Base-by-base conservation (phyloP, 768 basidiomycete genomes). In the Ephemerocybe angulata region DNA sequence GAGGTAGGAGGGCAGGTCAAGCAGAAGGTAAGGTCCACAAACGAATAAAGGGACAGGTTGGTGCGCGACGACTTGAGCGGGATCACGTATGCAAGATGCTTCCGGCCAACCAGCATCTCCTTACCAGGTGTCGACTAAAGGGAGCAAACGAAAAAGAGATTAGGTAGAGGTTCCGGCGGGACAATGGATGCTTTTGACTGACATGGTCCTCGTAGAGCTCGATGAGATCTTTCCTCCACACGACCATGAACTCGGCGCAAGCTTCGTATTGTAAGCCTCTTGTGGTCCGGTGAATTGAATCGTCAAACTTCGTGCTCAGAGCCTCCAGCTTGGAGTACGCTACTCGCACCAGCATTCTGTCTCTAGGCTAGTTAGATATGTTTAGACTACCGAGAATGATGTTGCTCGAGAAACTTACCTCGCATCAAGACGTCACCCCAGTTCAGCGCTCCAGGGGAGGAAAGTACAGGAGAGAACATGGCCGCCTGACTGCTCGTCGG, bases 141-240 rank as follows among this genome's bases (percentile, higher is more conserved):
- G 44, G 37, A 54, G 29, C 22, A 41, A 57, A 53, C 65, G 38
- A 66, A 33, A 40, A 11, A 40, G n/a, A n/a, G 51, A 24, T 47
- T 25, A 30, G 41, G 47, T 43, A 33, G 41, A 27, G 41, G 5
- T 35, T 35, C 33, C 17, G 33, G 33, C 44, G 30, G 15, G 51
- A 52, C 25, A n/a, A 48, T 22, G 38, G 13, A 40, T 19, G 72
- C 86, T 55, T 60, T n/a, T n/a, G n/a, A n/a, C n/a, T n/a, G n/a
- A 93, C 93, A 76, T 90, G 84, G 62, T 94, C 87, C 51, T 85
- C 80, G 65, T 96, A 97, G 19, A 98, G 70, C 66, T 98, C 93
- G 37, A 98, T 70, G 47, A 79, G 74, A 58, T 85, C 80, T 55
- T 78, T 83, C 37, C 90, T 80, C 88, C 93, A 97, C 10, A 85